phyloP scores from a whole-genome alignment of 2,329 filamentous ascomycete species.

The Gaeumannomyces sp. region DNA sequence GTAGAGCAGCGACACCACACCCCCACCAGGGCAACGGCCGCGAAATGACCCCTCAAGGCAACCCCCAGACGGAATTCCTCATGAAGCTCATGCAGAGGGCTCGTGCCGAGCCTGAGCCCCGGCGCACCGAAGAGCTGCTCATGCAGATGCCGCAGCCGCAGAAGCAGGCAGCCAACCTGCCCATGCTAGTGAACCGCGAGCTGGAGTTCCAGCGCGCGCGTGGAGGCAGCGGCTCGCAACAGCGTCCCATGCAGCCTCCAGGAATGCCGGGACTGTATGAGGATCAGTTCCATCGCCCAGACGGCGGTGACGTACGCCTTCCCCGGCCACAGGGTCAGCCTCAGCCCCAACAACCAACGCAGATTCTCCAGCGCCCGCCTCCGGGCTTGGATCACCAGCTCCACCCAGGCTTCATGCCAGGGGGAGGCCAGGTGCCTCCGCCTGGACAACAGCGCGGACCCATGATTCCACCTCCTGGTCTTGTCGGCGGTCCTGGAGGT shows the following conservation, averaged over 20 bases:
- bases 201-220: constrained; percentile 38
- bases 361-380: constrained; percentile 59
- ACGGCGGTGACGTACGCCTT: constrained; percentile 33
- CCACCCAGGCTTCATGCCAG: constrained; percentile 48
- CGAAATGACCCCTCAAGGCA: constrained; percentile 23
- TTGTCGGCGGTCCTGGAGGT: constrained; percentile 41
- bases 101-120: constrained; percentile 42
- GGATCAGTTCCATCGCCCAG: constrained; percentile 43
- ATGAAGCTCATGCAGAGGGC: constrained; percentile 71
- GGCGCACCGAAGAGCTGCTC: constrained; percentile 41
- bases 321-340: constrained; percentile 8
- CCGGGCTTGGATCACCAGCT: constrained; percentile 55
- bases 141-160: constrained; percentile 44
- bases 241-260: constrained; percentile 37
- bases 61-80: constrained; percentile 68
- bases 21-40: constrained; percentile 43
- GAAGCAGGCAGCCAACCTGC: constrained; percentile 37
- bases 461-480: constrained; percentile 51
- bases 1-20: constrained; percentile 52
- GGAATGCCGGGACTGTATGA: constrained; percentile 48
- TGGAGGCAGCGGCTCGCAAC: constrained; percentile 18
- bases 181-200: constrained; percentile 42
- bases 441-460: constrained; percentile 33
- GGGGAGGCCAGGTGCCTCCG: constrained; percentile 33
- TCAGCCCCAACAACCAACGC: constrained; percentile 48